phyloP scores from a whole-genome alignment of 2,329 filamentous ascomycete genomes.

The Diaporthe destruens region DNA sequence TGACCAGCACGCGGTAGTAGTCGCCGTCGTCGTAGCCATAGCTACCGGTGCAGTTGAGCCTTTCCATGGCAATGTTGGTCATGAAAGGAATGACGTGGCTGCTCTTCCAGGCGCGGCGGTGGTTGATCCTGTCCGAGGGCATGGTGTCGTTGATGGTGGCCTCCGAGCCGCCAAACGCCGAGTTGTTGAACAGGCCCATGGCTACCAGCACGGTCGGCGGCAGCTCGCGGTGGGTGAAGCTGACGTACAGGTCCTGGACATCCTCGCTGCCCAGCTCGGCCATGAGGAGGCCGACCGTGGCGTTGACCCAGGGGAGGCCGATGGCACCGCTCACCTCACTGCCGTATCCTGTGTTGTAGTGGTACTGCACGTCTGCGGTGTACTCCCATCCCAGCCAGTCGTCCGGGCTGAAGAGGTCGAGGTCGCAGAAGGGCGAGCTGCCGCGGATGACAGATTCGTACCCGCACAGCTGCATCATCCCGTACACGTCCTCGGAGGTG shows the following conservation, averaged over 20 bases:
- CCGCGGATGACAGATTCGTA: constrained; percentile 75
- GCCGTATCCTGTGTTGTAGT: constrained; percentile 76
- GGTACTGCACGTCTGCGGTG: constrained; percentile 72
- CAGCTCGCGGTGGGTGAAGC: constrained; percentile 77
- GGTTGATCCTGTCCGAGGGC: constrained; percentile 72
- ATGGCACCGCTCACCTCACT: constrained; percentile 67
- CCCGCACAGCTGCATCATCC: constrained; percentile 75
- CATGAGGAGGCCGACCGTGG: constrained; percentile 65
- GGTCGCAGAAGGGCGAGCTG: constrained; percentile 71
- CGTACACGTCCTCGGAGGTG: constrained; percentile 71
- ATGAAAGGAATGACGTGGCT: constrained; percentile 75
- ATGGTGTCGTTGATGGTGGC: constrained; percentile 71
- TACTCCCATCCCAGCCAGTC: constrained; percentile 78
- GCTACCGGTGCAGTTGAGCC: constrained; percentile 69
- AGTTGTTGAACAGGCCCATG: constrained; percentile 78
- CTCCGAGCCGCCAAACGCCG: constrained; percentile 63
- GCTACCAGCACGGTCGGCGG: constrained; percentile 76
- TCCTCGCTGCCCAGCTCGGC: constrained; percentile 46
- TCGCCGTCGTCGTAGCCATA: constrained; percentile 67
- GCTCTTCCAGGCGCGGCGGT: constrained; percentile 72
- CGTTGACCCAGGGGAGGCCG: constrained; percentile 76
- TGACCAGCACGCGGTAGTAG: constrained; percentile 60
- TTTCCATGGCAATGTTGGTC: constrained; percentile 75
- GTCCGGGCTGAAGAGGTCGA: constrained; percentile 69
- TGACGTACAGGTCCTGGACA: constrained; percentile 72